These are phyloP conservation scores for Middelhovenomyces tepae DNA, from an alignment of 805 yeast species.

Conservation along the genomic window DNA sequence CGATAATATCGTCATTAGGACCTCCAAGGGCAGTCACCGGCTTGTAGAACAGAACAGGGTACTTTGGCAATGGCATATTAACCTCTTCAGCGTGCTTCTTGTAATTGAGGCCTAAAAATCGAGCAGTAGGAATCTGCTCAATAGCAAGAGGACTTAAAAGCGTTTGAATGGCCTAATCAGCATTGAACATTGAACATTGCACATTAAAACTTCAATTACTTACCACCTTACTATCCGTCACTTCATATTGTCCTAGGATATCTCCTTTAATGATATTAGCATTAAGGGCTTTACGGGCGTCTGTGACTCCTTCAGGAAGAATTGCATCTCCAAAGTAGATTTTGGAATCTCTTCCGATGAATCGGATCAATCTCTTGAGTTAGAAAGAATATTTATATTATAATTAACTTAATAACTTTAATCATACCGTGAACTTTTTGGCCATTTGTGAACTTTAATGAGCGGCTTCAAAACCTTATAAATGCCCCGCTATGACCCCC, in stretches of 20 bases:
- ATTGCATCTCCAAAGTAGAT: constrained; percentile 43
- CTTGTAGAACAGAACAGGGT: constrained; percentile 44
- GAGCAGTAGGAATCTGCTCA: constrained; percentile 32
- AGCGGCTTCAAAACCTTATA: no score
- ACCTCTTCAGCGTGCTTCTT: constrained; percentile 35
- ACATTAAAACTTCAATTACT: neutral
- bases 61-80: constrained; percentile 35
- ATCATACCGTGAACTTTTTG: no score
- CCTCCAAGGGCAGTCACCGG: constrained; percentile 39
- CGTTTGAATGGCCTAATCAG: constrained; percentile 22
- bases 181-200: no score
- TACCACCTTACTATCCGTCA: constrained; percentile 29
- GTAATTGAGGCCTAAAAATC: constrained; percentile 47
- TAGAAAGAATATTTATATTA: no score
- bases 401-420: no score
- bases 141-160: constrained; percentile 35
- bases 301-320: constrained; percentile 27
- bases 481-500: no score
- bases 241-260: constrained; percentile 31
- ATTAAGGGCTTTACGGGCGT: constrained; percentile 31
- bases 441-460: no score
- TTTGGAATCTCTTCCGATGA: constrained; percentile 37
- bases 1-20: constrained; percentile 35
- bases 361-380: constrained; percentile 39
- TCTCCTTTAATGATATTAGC: constrained; percentile 43